A percentile compares a stretch with the other conserved stretches of the same genome.
Conservation (phyloP, 1,284 basidiomycete genomes). For the Pascua guehoae region DNA sequence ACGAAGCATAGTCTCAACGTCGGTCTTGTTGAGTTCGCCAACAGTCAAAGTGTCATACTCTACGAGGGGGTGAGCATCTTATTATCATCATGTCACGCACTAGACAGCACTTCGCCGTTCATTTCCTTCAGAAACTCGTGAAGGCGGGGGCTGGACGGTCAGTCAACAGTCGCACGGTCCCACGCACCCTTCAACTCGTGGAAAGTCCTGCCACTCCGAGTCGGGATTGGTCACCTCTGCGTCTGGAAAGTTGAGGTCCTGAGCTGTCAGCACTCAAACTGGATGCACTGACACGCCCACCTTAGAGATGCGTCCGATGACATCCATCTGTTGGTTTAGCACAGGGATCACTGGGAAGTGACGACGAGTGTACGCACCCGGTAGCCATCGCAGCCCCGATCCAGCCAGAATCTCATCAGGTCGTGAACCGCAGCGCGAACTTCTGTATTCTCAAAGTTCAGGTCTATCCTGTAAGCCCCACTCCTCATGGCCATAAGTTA, state of each 20-base stretch:
- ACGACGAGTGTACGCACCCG: conserved; percentile 11
- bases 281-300: conserved; percentile 37
- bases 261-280: conserved; percentile 26
- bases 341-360: no score
- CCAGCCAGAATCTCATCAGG: conserved; percentile 52
- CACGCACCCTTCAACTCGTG: conserved; percentile 54
- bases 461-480: conserved; percentile 48
- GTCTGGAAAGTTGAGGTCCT: conserved; percentile 61
- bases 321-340: conserved; percentile 4
- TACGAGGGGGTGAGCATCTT: background rate
- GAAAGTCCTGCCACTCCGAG: conserved; percentile 56
- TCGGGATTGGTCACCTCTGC: conserved; percentile 57
- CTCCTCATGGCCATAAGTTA: conserved; percentile 22
- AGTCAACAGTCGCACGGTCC: no score
- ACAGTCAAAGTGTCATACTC: conserved; percentile 1
- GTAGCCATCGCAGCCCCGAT: conserved; percentile 53
- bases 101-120: conserved; percentile 56
- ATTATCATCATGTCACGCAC: background rate
- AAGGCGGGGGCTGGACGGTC: conserved; percentile 54
- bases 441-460: conserved; percentile 48
- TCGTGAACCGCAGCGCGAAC: conserved; percentile 43
- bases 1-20: conserved; percentile 53
- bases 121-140: conserved; percentile 69
- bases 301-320: conserved; percentile 6
- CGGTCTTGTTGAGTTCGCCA: conserved; percentile 54